Percentiles rank a stretch among this genome's conserved stretches.
Evolutionary conservation across 2,329 filamentous ascomycete genomes (phyloP).

Genomic region (Phyllosticta citribraziliensis): DNA sequence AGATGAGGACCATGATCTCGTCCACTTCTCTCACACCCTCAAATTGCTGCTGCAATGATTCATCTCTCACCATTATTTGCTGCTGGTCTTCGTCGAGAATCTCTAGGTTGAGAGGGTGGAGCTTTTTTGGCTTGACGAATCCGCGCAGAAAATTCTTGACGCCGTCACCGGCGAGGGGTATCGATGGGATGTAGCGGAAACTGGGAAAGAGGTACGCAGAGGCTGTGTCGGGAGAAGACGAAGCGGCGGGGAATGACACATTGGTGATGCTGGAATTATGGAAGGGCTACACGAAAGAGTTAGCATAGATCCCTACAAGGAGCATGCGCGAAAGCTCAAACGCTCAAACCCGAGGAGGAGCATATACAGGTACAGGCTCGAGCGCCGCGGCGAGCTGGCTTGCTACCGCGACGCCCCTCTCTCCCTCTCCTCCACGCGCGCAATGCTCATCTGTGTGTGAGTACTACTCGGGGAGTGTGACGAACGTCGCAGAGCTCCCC

Average conservation of each 20-base stretch:
- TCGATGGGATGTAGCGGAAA: slow-evolving; percentile 68
- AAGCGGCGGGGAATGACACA: slow-evolving; percentile 57
- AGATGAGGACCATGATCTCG: slow-evolving; percentile 72
- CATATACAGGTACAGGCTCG: slow-evolving; percentile 2
- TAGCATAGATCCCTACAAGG: not conserved
- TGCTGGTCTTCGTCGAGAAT: slow-evolving; percentile 45
- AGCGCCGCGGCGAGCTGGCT: not conserved
- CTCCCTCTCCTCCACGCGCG: not conserved
- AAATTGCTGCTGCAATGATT: slow-evolving; percentile 38
- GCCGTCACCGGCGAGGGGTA: slow-evolving; percentile 53
- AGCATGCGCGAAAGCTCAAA: not conserved
- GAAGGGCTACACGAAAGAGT: slow-evolving; percentile 53
- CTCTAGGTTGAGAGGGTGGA: slow-evolving; percentile 51
- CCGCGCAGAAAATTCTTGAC: slow-evolving; percentile 50
- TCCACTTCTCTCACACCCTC: slow-evolving; percentile 50
- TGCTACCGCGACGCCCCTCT: not conserved
- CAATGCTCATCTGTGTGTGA: slow-evolving; percentile 1
- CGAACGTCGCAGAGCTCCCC: slow-evolving; percentile 38
- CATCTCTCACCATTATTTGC: slow-evolving; percentile 35
- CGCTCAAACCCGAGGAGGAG: not conserved
- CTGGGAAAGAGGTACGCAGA: slow-evolving; percentile 72
- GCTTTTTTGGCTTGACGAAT: slow-evolving; percentile 52
- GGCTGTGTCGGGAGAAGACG: slow-evolving; percentile 34
- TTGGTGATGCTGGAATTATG: slow-evolving; percentile 71
- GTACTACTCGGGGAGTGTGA: slow-evolving; percentile 12